phyloP scores from a whole-genome alignment of 495 filamentous ascomycete species.

The Mytilinidion resinicola region DNA sequence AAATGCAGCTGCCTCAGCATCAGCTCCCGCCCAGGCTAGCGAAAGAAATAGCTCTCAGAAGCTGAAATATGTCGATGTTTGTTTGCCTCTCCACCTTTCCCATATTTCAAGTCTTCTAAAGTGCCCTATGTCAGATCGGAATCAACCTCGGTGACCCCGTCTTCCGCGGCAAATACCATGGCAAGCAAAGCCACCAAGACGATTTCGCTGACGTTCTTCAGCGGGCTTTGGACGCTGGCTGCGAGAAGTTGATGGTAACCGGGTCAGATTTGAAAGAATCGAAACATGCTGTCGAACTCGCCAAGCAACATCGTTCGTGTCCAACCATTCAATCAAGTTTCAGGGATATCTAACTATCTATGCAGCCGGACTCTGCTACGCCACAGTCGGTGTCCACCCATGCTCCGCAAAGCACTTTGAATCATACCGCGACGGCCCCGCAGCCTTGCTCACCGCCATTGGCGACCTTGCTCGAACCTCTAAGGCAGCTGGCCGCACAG shows the following conservation, averaged over 20 bases:
- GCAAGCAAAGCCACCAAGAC: conserved; percentile 69
- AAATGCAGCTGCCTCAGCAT: too few relatives aligned
- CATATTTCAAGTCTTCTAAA: not conserved
- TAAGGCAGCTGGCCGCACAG: conserved; percentile 46
- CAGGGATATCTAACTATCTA: not conserved
- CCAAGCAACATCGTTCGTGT: conserved; percentile 61
- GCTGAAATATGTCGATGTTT: conserved; percentile 57
- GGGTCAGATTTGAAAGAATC: conserved; percentile 83
- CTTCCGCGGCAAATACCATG: conserved; percentile 77
- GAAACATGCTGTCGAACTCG: conserved; percentile 63
- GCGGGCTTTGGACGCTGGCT: conserved; percentile 69
- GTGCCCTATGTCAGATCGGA: conserved; percentile 51
- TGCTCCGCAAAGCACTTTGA: conserved; percentile 70
- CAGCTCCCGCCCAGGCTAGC: too few relatives aligned
- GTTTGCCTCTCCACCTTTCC: conserved; percentile 22
- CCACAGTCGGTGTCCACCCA: conserved; percentile 89
- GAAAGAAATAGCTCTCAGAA: conserved; percentile 10
- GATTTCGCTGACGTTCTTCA: conserved; percentile 72
- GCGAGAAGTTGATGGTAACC: conserved; percentile 84
- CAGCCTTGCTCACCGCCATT: conserved; percentile 47
- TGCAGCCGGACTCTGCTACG: conserved; percentile 71
- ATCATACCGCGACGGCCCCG: conserved; percentile 49
- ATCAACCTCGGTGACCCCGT: conserved; percentile 91
- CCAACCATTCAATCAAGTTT: not conserved
- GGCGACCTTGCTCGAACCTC: conserved; percentile 47